Percentiles rank a stretch among this genome's conserved stretches.
These are phyloP conservation scores for Entomortierella chlamydospora DNA, from an alignment of 192 early-diverging fungal species.

Conservation along the genomic window DNA sequence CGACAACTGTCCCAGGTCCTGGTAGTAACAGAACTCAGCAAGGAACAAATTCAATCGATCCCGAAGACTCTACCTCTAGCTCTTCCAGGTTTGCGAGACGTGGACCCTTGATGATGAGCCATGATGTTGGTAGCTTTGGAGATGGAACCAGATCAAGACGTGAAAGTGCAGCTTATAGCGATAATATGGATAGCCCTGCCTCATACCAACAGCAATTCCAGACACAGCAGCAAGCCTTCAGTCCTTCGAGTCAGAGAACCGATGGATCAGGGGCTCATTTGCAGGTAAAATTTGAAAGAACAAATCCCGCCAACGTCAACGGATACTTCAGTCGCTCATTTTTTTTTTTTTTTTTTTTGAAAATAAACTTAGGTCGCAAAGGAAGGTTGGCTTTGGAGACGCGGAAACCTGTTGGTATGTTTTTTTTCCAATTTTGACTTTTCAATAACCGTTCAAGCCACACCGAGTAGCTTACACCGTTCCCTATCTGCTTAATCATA, in stretches of 20 bases:
- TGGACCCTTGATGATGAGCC: constrained; percentile 30
- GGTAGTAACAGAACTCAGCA: not conserved
- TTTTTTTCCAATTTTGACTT: not conserved
- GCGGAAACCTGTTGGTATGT: constrained; percentile 60
- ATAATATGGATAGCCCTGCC: not conserved
- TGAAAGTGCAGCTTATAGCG: constrained; percentile 16
- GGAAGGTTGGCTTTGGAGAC: constrained; percentile 64
- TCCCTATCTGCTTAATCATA: no score
- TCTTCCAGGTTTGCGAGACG: constrained; percentile 36
- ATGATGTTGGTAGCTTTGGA: constrained; percentile 10
- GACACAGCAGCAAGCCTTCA: constrained; percentile 13
- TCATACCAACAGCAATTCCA: constrained; percentile 6
- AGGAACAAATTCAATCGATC: not conserved
- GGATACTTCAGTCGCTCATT: not conserved
- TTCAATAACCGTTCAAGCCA: no score
- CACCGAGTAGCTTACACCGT: no score
- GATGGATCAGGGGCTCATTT: constrained; percentile 15
- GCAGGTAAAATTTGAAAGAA: constrained; percentile 4
- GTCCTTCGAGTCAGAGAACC: constrained; percentile 19
- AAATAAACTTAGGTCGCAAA: constrained; percentile 56
- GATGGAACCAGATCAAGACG: constrained; percentile 12
- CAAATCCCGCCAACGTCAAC: no score
- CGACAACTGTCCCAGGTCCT: not conserved
- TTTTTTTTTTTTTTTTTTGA: not conserved
- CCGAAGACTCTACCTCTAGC: constrained; percentile 15